Percentiles rank a stretch among this genome's conserved stretches.
Conservation (phyloP, 2,329 filamentous ascomycete species). For the Pseudohalonectria lignicola region DNA sequence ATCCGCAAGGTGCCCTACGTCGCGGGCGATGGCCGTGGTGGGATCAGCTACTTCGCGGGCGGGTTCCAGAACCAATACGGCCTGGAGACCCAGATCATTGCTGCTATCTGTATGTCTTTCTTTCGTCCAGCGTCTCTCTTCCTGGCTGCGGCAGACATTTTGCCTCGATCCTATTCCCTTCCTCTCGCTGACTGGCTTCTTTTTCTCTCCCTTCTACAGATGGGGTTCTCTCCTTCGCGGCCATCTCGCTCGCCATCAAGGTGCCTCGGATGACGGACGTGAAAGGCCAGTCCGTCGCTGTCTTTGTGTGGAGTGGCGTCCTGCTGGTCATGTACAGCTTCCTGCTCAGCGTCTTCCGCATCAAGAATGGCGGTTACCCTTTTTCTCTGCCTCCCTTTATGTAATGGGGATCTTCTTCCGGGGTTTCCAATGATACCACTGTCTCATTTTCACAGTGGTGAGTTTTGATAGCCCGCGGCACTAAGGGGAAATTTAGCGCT, state of each 20-base stretch:
- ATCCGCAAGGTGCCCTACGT: conserved; percentile 95
- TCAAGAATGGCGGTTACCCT: conserved; percentile 91
- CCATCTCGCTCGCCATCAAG: conserved; percentile 84
- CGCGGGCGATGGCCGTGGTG: conserved; percentile 70
- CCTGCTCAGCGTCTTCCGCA: conserved; percentile 82
- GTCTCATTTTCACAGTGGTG: too few species aligned
- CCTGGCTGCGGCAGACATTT: too few species aligned
- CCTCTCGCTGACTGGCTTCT: too few species aligned
- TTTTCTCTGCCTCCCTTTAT: conserved; percentile 89
- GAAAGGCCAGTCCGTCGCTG: conserved; percentile 67
- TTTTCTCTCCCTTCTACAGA: conserved; percentile 14
- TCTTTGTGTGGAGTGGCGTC: conserved; percentile 67
- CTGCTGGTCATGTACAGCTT: conserved; percentile 86
- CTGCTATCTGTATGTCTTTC: conserved; percentile 72
- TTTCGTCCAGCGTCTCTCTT: too few species aligned
- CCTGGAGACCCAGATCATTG: conserved; percentile 90
- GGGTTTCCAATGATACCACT: too few species aligned
- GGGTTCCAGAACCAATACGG: conserved; percentile 94
- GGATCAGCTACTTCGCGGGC: conserved; percentile 78
- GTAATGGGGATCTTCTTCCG: conserved; percentile 19
- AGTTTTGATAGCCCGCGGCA: too few species aligned
- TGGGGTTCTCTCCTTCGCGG: conserved; percentile 75
- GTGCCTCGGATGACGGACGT: conserved; percentile 77
- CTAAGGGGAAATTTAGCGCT: too few species aligned
- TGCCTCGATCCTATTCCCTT: too few species aligned